Conservation (phyloP, 768 basidiomycete genomes). For the Psilocybe cubensis region DNA sequence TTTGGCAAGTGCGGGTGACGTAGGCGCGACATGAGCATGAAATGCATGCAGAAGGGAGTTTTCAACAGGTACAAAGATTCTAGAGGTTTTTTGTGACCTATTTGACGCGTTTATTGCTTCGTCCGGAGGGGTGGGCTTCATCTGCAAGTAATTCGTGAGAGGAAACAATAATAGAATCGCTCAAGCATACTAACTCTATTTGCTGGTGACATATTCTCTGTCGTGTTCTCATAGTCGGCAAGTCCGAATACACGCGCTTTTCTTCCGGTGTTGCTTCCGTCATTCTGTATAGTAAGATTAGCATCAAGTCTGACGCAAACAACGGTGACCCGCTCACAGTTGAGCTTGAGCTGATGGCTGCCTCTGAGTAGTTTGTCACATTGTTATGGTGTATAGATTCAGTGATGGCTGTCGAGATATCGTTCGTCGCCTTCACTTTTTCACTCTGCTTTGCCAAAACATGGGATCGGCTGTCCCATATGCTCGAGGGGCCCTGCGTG, state of each 20-base stretch:
- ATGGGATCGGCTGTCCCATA: not conserved
- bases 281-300: too few species aligned
- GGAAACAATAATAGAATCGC: not conserved
- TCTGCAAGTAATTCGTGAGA: not conserved
- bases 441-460: not conserved
- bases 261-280: not conserved
- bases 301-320: too few species aligned
- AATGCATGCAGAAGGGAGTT: slow-evolving; percentile 1
- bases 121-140: not conserved
- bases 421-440: not conserved
- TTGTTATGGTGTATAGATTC: not conserved
- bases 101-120: not conserved
- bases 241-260: not conserved
- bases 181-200: not conserved
- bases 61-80: slow-evolving; percentile 3
- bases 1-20: not conserved
- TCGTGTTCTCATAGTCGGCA: not conserved
- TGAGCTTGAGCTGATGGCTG: too few species aligned
- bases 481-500: not conserved
- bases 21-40: slow-evolving; percentile 3
- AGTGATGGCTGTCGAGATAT: not conserved
- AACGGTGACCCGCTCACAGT: too few species aligned
- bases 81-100: too few species aligned
- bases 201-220: not conserved
- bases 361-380: too few species aligned